Evolutionary conservation across 345 rosid genomes (phyloP), one percentile per base, ranked within the genome.

Genomic region (Melaleuca alternifolia): DNA sequence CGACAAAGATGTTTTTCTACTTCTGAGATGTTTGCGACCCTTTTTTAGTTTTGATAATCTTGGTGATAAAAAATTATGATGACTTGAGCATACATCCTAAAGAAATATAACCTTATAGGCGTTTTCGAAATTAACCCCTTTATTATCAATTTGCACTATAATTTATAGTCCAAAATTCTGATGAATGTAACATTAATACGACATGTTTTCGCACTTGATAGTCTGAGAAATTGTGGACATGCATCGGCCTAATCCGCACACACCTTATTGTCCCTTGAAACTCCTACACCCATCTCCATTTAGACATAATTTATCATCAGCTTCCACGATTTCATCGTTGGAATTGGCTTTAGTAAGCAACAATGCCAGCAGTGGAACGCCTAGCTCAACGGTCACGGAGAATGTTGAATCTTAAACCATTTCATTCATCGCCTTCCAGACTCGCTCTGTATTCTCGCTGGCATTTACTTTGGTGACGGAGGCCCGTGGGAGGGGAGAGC

Each of bases 31-130:
- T 15, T 18, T 0, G 41, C 23, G 0, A 0, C 76, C 44, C 18
- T 13, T 62, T 62, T 62, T 7, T 7, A 62, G 2, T 62, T 62
- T 62, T 0, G 21, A 61, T n/a, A 61, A 61, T 13, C 30, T n/a
- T 12, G 37, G n/a, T 61, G 13, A 12, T 28, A 16, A 61, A 13
- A 61, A 13, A 1, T n/a, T n/a, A n/a, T n/a, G n/a, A n/a, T n/a
- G n/a, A n/a, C n/a, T n/a, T n/a, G 37, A n/a, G 71, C 28, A 12
- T 2, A 59, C 8, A 0, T 0, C 6, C 71, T n/a, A n/a, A 59
- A 61, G 28, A n/a, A 12, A 61, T n/a, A 15, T 61, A 61, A 61
- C 37, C 18, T 61, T 61, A 61, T n/a, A 9, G 15, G 7, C 15
- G 4, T 28, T 28, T 28, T 61, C 30, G 41, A 61, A 61, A 28